Percentiles rank a stretch among this genome's conserved stretches.
These are phyloP conservation scores for Kwoniella dejecticola DNA, from an alignment of 768 basidiomycete genomes.

Conservation along the genomic window DNA sequence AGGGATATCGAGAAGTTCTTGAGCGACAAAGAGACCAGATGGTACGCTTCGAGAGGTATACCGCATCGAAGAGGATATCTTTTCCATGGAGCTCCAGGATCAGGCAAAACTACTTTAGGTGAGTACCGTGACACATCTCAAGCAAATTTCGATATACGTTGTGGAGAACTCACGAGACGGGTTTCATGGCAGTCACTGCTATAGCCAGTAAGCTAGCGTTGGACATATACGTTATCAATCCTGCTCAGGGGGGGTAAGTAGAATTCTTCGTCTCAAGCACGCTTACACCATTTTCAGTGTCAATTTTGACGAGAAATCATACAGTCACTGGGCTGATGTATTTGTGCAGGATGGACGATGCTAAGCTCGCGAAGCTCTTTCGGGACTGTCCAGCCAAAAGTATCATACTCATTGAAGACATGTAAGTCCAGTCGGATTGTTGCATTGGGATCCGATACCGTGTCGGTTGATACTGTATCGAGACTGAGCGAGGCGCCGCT, in stretches of 20 bases:
- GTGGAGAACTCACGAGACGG: too few relatives aligned
- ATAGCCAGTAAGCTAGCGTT: slow-evolving; percentile 85
- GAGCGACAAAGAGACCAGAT: slow-evolving; percentile 30
- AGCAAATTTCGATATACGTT: too few relatives aligned
- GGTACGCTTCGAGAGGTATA: slow-evolving; percentile 53
- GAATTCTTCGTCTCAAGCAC: neutral
- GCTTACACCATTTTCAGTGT: too few relatives aligned
- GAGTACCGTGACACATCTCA: neutral
- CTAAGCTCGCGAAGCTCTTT: slow-evolving; percentile 81
- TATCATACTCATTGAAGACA: slow-evolving; percentile 85
- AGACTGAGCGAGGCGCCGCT: too few relatives aligned
- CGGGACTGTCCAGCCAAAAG: slow-evolving; percentile 80
- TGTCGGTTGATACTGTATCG: too few relatives aligned
- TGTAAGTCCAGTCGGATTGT: too few relatives aligned
- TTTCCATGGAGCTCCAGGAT: slow-evolving; percentile 40
- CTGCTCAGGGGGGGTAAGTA: slow-evolving; percentile 43
- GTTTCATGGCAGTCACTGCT: slow-evolving; percentile 57
- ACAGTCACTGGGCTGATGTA: neutral
- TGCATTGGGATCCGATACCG: too few relatives aligned
- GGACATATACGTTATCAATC: slow-evolving; percentile 79
- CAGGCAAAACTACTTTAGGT: slow-evolving; percentile 45
- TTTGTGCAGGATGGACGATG: slow-evolving; percentile 61
- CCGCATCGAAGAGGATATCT: slow-evolving; percentile 49
- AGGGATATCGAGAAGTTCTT: slow-evolving; percentile 47
- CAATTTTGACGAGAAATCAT: too few relatives aligned